Conservation (phyloP, 2,329 filamentous ascomycete species). For the Fusarium palustre region DNA sequence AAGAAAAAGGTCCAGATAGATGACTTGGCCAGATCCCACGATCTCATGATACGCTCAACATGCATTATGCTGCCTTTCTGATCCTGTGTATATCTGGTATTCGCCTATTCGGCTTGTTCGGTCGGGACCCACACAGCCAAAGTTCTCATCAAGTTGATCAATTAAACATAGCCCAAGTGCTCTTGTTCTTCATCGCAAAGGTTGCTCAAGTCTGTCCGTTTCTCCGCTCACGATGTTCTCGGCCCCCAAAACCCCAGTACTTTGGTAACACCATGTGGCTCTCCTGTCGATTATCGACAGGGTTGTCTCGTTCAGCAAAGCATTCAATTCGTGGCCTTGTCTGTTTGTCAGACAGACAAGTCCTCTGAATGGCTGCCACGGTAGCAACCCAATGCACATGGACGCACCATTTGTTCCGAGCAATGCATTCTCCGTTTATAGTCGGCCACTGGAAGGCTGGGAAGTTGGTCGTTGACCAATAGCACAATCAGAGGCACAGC, state of each 20-base stretch:
- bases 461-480: slow-evolving; percentile 34
- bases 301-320: slow-evolving; percentile 10
- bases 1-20: not conserved
- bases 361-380: slow-evolving; percentile 39
- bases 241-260: slow-evolving; percentile 38
- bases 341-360: slow-evolving; percentile 25
- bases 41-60: not conserved
- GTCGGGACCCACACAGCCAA: not conserved
- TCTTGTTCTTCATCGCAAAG: slow-evolving; percentile 5
- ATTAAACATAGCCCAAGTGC: not conserved
- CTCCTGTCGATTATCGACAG: slow-evolving; percentile 27
- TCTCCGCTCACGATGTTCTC: slow-evolving; percentile 31
- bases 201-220: not conserved
- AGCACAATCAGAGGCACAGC: slow-evolving; percentile 12
- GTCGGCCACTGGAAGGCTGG: slow-evolving; percentile 34
- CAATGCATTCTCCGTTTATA: slow-evolving; percentile 23
- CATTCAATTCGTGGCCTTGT: slow-evolving; percentile 45
- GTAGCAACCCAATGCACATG: slow-evolving; percentile 42
- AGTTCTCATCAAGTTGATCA: slow-evolving; percentile 6
- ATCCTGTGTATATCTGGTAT: not conserved
- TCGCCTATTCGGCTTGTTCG: not conserved
- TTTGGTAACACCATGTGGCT: slow-evolving; percentile 27
- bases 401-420: slow-evolving; percentile 39
- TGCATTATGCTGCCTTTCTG: not conserved
- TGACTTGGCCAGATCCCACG: not conserved